Evolutionary conservation across 805 yeast genomes (phyloP).

Genomic region (Cyberlindnera veronae): DNA sequence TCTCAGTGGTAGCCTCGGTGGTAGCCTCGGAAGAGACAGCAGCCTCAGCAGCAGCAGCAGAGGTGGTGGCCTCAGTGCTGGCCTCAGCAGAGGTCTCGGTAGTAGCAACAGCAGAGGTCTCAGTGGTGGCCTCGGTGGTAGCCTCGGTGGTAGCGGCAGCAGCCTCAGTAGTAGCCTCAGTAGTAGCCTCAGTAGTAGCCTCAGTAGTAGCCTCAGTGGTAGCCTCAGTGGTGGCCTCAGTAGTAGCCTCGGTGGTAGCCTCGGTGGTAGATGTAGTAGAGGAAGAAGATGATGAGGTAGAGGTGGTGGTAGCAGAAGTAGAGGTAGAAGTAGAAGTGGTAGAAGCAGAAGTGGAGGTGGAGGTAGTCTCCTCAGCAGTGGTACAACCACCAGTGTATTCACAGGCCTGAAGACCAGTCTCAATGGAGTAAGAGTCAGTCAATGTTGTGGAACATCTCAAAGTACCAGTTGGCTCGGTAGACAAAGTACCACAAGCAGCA

Average conservation of each 20-base stretch:
- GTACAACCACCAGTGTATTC: slow-evolving; percentile 1
- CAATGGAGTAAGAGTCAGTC: slow-evolving; percentile 13
- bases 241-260: not conserved
- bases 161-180: not conserved
- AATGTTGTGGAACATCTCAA: slow-evolving; percentile 14
- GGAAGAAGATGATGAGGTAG: not conserved
- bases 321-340: not conserved
- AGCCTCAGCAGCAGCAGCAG: not conserved
- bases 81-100: not conserved
- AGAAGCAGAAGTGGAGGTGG: not conserved
- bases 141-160: not conserved
- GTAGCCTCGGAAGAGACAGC: not conserved
- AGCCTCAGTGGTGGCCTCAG: not conserved
- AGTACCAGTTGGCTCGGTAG: slow-evolving; percentile 23
- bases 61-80: not conserved
- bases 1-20: not conserved
- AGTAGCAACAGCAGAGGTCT: not conserved
- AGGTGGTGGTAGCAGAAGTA: not conserved
- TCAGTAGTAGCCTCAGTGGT: not conserved
- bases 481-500: slow-evolving; percentile 25
- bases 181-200: not conserved
- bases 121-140: not conserved
- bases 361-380: not conserved
- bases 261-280: not conserved
- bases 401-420: slow-evolving; percentile 7